A percentile compares a stretch with the other conserved stretches of the same genome.
These are phyloP conservation scores for Bretschneidera sinensis DNA, from an alignment of 345 rosid species.

Conservation along the genomic window DNA sequence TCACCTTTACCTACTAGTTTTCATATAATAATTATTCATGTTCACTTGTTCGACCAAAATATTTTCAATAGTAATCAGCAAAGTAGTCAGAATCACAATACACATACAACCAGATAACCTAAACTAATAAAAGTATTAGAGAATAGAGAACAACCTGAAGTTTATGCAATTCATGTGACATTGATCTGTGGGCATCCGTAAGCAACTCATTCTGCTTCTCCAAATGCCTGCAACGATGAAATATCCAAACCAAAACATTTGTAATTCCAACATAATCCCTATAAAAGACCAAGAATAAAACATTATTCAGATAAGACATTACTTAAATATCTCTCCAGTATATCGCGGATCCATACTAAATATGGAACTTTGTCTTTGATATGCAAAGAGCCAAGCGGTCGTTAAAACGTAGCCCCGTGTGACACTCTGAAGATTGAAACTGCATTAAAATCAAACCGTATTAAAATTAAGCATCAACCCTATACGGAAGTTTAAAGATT, in stretches of 20 bases:
- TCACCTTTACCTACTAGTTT: no score
- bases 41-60: neutral
- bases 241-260: neutral
- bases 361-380: no score
- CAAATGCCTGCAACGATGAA: constrained; percentile 38
- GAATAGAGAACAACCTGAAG: constrained; percentile 42
- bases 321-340: constrained; percentile 31
- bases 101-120: neutral
- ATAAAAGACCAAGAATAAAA: neutral
- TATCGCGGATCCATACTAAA: constrained; percentile 31
- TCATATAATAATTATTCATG: neutral
- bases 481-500: no score
- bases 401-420: neutral
- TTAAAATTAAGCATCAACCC: no score
- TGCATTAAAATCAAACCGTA: neutral
- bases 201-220: constrained; percentile 58
- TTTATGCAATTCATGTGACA: constrained; percentile 46
- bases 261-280: neutral
- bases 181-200: constrained; percentile 30
- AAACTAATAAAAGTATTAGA: neutral
- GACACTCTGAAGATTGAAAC: neutral
- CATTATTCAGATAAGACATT: neutral
- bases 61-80: neutral
- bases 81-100: neutral
- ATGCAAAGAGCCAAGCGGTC: neutral